Conservation (phyloP, 2,329 filamentous ascomycete species). For the Aspergillus clavatus region DNA sequence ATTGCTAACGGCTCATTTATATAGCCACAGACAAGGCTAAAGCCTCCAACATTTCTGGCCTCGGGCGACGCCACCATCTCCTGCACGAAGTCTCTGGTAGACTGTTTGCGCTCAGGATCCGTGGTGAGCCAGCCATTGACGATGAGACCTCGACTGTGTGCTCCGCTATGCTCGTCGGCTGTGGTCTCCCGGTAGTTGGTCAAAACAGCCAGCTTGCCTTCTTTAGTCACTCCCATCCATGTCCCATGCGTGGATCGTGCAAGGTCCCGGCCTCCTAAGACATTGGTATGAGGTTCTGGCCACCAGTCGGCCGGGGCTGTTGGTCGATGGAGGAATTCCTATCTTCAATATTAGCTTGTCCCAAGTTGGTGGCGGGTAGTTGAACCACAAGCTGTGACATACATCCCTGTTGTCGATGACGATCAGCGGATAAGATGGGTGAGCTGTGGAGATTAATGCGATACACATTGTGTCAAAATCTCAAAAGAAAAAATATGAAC, state of each 20-base stretch:
- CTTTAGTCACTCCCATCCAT: slow-evolving; percentile 59
- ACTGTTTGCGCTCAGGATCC: slow-evolving; percentile 34
- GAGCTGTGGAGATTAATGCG: slow-evolving; percentile 67
- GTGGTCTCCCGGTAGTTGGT: slow-evolving; percentile 60
- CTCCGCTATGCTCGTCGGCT: slow-evolving; percentile 44
- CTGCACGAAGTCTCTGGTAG: slow-evolving; percentile 49
- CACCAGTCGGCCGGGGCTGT: slow-evolving; percentile 58
- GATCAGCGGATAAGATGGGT: slow-evolving; percentile 70
- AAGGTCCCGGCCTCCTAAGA: slow-evolving; percentile 59
- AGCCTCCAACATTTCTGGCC: slow-evolving; percentile 57
- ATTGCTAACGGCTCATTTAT: slow-evolving; percentile 52
- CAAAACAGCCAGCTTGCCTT: slow-evolving; percentile 58
- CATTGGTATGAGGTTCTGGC: slow-evolving; percentile 50
- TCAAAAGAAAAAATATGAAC: slow-evolving; percentile 33
- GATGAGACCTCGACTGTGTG: slow-evolving; percentile 53
- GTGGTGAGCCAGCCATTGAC: slow-evolving; percentile 56
- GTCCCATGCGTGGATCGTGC: slow-evolving; percentile 57
- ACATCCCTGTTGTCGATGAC: slow-evolving; percentile 74
- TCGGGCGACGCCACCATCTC: slow-evolving; percentile 51
- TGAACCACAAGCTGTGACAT: slow-evolving; percentile 11
- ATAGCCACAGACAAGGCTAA: slow-evolving; percentile 57
- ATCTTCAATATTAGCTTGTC: slow-evolving; percentile 5
- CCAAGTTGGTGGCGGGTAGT: neutral
- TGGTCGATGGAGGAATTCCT: slow-evolving; percentile 60
- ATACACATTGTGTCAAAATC: slow-evolving; percentile 61